These are phyloP conservation scores for Penicillium rolfsii DNA, from an alignment of 2,329 filamentous ascomycete species.

Conservation along the genomic window DNA sequence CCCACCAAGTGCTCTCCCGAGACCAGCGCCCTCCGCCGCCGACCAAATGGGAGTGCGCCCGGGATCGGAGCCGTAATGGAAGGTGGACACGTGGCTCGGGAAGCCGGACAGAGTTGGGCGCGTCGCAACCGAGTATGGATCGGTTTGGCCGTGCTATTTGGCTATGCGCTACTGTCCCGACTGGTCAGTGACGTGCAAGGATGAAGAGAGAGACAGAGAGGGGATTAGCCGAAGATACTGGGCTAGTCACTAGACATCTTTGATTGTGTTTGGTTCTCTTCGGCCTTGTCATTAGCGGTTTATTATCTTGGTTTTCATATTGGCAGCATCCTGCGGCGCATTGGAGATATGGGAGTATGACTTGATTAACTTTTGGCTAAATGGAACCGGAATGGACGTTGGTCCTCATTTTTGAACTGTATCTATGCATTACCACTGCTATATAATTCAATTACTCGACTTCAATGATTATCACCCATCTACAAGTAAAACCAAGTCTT, in stretches of 20 bases:
- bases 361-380: not conserved
- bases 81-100: conserved; percentile 71
- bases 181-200: conserved; percentile 62
- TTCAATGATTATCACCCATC: not conserved
- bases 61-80: conserved; percentile 71
- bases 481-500: not conserved
- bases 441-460: not conserved
- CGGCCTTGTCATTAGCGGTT: conserved; percentile 20
- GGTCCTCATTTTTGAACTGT: not conserved
- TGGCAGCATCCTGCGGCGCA: conserved; percentile 23
- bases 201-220: conserved; percentile 23
- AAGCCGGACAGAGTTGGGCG: conserved; percentile 82
- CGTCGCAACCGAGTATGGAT: conserved; percentile 77
- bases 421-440: not conserved
- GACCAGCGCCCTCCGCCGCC: conserved; percentile 66
- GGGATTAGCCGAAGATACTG: conserved; percentile 12
- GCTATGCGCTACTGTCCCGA: conserved; percentile 81
- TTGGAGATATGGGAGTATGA: not conserved
- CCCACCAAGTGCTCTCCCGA: conserved; percentile 62
- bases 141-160: conserved; percentile 69
- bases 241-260: conserved; percentile 7
- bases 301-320: conserved; percentile 1
- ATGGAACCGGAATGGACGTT: conserved; percentile 1
- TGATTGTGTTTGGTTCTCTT: conserved; percentile 1
- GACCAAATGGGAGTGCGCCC: conserved; percentile 59